These are phyloP conservation scores for Paramecium pentaurelia DNA, from an alignment of 73 alveolate genomes.

Conservation along the genomic window DNA sequence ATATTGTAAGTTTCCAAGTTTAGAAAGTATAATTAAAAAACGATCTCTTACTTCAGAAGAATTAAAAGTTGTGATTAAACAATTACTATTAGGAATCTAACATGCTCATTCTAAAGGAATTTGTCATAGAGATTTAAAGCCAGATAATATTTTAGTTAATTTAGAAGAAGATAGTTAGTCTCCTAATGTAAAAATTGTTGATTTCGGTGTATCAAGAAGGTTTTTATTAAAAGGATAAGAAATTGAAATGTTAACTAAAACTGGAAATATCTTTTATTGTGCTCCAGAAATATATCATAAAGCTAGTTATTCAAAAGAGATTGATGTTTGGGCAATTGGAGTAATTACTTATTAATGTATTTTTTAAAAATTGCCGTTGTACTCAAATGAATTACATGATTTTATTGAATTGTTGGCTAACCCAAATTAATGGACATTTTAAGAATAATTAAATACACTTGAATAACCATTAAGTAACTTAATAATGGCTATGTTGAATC, in stretches of 20 bases:
- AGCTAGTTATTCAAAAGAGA: not conserved
- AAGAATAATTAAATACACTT: not conserved
- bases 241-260: conserved; percentile 5
- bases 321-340: conserved; percentile 43
- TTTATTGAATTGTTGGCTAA: not conserved
- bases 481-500: conserved; percentile 14
- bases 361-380: not conserved
- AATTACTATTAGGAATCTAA: not conserved
- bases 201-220: conserved; percentile 47
- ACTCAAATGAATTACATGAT: not conserved
- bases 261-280: conserved; percentile 18
- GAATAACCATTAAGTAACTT: not conserved
- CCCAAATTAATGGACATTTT: not conserved
- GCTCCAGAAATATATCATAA: conserved; percentile 45
- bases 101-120: conserved; percentile 56
- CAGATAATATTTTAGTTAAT: conserved; percentile 48
- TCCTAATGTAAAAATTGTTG: not conserved
- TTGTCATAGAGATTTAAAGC: conserved; percentile 61
- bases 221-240: not conserved
- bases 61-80: not conserved
- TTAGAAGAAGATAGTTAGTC: not conserved
- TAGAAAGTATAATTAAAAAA: conserved; percentile 30
- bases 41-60: not conserved
- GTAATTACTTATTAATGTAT: not conserved
- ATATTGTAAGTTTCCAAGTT: conserved; percentile 37